Conservation (phyloP, 148 eudicot species). For the Nepenthes mirabilis region DNA sequence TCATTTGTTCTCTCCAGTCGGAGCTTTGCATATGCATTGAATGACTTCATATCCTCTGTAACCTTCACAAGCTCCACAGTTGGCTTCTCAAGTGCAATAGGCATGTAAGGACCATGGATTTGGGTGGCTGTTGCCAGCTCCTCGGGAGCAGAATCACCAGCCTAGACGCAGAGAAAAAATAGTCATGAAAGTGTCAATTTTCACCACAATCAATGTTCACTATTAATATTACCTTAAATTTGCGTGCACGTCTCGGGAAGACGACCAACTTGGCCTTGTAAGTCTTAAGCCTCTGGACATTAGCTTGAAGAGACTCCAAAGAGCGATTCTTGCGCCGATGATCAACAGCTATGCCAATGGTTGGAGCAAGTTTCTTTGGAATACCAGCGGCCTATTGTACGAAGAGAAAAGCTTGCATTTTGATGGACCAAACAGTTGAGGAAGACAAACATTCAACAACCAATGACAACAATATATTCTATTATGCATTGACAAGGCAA, state of each 20-base stretch:
- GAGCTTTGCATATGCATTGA: background rate
- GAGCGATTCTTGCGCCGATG: slow-evolving; percentile 69
- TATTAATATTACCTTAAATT: slow-evolving; percentile 33
- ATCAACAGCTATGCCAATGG: slow-evolving; percentile 67
- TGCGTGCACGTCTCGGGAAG: slow-evolving; percentile 54
- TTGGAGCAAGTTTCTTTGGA: slow-evolving; percentile 63
- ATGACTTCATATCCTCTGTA: background rate
- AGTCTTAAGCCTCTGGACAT: slow-evolving; percentile 64
- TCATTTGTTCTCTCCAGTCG: background rate
- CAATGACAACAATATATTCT: too few species aligned
- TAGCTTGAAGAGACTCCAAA: slow-evolving; percentile 50
- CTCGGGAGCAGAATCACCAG: background rate
- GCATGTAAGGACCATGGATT: background rate
- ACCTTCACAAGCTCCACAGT: background rate
- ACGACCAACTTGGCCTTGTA: slow-evolving; percentile 81
- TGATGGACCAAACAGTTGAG: too few species aligned
- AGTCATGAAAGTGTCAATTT: background rate
- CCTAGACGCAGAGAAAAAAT: background rate
- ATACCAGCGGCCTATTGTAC: slow-evolving; percentile 49
- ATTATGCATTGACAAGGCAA: too few species aligned
- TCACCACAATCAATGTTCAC: background rate
- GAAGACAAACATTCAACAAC: too few species aligned
- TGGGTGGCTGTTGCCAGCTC: background rate
- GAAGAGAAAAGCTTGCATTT: too few species aligned
- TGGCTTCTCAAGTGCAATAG: background rate